Conservation (phyloP, 2,329 filamentous ascomycete species). For the Hypomyces rosellus region DNA sequence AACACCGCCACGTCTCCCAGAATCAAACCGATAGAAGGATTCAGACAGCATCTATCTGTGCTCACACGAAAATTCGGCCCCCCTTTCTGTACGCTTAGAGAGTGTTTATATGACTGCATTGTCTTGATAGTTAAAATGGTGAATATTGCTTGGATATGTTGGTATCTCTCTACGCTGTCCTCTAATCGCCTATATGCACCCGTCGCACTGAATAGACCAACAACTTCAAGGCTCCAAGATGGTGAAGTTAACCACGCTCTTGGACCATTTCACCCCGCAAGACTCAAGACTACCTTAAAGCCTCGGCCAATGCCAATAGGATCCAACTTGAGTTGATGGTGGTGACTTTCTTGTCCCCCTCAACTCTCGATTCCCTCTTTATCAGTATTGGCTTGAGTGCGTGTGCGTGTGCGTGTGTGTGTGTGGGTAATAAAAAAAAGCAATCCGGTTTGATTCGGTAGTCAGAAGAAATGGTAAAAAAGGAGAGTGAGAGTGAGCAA, state of each 20-base stretch:
- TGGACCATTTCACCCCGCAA: too few relatives aligned
- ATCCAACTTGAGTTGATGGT: conserved; percentile 2
- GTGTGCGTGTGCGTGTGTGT: neutral
- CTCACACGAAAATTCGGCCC: too few relatives aligned
- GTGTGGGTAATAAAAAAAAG: neutral
- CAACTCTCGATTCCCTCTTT: neutral
- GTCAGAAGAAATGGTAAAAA: neutral
- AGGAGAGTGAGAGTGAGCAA: neutral
- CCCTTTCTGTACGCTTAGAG: too few relatives aligned
- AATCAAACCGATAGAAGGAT: too few relatives aligned
- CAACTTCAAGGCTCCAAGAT: conserved; percentile 3
- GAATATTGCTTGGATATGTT: conserved; percentile 2
- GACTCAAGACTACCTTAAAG: conserved; percentile 4
- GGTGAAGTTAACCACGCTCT: neutral
- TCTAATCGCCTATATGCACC: conserved; percentile 1
- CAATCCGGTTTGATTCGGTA: too few relatives aligned
- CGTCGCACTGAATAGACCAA: conserved; percentile 7
- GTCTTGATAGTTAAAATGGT: neutral
- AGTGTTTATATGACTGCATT: too few relatives aligned
- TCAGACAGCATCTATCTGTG: too few relatives aligned
- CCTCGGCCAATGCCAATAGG: neutral
- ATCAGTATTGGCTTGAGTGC: neutral
- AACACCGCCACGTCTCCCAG: too few relatives aligned
- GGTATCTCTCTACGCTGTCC: conserved; percentile 10
- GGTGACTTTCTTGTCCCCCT: neutral